phyloP scores from a whole-genome alignment of 1,284 basidiomycete species.

The Omphalotus olearius region DNA sequence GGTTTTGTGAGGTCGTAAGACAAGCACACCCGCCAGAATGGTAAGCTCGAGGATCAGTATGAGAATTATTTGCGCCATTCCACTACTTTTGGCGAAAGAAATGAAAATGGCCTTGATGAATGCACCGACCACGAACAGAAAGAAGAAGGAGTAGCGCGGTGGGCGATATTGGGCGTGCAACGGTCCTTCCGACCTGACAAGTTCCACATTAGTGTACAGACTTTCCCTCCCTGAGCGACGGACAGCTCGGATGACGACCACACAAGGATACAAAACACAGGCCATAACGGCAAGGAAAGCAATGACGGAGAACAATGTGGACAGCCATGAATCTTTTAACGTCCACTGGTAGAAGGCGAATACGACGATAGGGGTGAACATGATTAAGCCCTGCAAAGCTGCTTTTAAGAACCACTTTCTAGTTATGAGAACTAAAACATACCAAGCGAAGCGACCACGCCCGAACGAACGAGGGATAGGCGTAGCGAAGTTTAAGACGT shows the following conservation, averaged over 20 bases:
- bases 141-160: conserved; percentile 54
- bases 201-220: conserved; percentile 32
- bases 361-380: conserved; percentile 65
- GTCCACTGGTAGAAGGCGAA: conserved; percentile 90
- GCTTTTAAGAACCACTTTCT: conserved; percentile 9
- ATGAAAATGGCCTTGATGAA: conserved; percentile 70
- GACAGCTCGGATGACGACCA: conserved; percentile 41
- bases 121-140: conserved; percentile 50
- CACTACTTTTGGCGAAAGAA: conserved; percentile 62
- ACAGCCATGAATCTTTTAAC: conserved; percentile 80
- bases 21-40: conserved; percentile 50
- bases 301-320: conserved; percentile 63
- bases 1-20: conserved; percentile 53
- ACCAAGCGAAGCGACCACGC: conserved; percentile 62
- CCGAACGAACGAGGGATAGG: conserved; percentile 44
- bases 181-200: conserved; percentile 38
- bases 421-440: conserved; percentile 21
- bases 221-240: conserved; percentile 31
- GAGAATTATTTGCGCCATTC: conserved; percentile 68
- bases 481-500: conserved; percentile 28
- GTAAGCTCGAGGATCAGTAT: conserved; percentile 67
- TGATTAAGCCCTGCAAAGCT: conserved; percentile 51
- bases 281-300: conserved; percentile 55
- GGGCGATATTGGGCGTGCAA: conserved; percentile 54
- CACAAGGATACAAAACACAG: conserved; percentile 39